These are phyloP conservation scores for Pythium scleroteichum DNA, from an alignment of 352 stramenopile species.

Conservation along the genomic window DNA sequence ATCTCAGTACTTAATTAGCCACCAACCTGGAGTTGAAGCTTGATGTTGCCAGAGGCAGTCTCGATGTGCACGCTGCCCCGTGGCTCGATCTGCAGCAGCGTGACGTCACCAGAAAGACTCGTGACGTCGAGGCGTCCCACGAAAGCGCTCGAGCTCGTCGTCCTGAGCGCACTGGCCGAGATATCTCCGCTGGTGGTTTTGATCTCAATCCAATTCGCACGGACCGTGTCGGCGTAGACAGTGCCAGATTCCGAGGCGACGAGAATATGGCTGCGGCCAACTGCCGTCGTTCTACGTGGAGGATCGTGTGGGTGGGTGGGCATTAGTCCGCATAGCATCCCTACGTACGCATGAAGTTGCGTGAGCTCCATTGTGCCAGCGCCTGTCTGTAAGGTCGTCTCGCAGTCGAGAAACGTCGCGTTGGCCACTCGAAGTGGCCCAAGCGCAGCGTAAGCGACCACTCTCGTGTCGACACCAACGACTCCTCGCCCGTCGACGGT, in stretches of 20 bases:
- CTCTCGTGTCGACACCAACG: conserved; percentile 31
- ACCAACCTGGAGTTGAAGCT: conserved; percentile 44
- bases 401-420: conserved; percentile 51
- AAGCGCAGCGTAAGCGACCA: conserved; percentile 44
- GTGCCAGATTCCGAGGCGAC: conserved; percentile 48
- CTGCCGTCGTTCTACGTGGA: conserved; percentile 37
- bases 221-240: conserved; percentile 42
- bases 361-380: conserved; percentile 47
- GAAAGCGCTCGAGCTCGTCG: conserved; percentile 63
- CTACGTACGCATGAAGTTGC: conserved; percentile 41
- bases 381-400: conserved; percentile 48
- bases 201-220: conserved; percentile 63
- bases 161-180: conserved; percentile 19
- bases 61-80: conserved; percentile 67
- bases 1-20: too few species aligned
- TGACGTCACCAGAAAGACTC: conserved; percentile 57
- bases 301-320: background rate
- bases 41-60: conserved; percentile 62
- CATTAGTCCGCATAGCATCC: background rate
- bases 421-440: conserved; percentile 47
- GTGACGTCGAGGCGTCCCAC: conserved; percentile 66
- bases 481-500: conserved; percentile 39
- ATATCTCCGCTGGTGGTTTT: conserved; percentile 49
- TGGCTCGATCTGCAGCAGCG: conserved; percentile 45
- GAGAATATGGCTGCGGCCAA: conserved; percentile 52